Base-by-base conservation (phyloP, 2,329 filamentous ascomycete species). In the Hysterium pulicare region DNA sequence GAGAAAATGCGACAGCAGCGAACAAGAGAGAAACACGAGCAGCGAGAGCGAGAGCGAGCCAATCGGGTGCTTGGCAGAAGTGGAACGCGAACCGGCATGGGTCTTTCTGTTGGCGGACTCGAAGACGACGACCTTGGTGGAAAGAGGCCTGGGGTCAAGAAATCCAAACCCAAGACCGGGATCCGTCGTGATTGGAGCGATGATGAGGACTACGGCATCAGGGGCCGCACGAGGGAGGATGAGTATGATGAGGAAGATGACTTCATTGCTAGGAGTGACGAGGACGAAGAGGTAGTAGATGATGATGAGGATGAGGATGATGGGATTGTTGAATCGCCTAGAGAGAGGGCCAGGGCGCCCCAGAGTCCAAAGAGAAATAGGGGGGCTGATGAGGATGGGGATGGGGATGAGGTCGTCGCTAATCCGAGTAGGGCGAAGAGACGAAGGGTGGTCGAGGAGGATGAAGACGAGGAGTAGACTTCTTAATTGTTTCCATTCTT, bases 181-280 rank as follows among this genome's bases (percentile, higher is more conserved):
- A 57, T 67, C 26, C 60, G 71, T 47, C 67, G 67, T 38, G 71
- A 74, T 46, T 75, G 71, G 45, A 86, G 87, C 53, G 86, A 88
- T 47, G 86, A 90, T 55, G 87, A 87, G 7, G 87, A 90, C 54
- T 85, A 88, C 52, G 85, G 87, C 45, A 73, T 83, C 16, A 51
- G 53, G 26, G 79, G 81, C 13, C 76, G 78, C 28, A 76, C 76
- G 23, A 78, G 79, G 40, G 77, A 84, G 46, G 84, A 90, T 50
- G 84, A 88, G 53, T 91, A 91, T 59, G 86, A 90, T 48, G 77
- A 84, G 59, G 85, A 85, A 24, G 87, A 91, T 57, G 87, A 84
- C 44, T 91, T 91, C 61, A 78, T 91, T 42, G 87, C 84, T 3
- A 75, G 75, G 3, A 89, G 84, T 55, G 86, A 89, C 51, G 85